These are phyloP conservation scores for Fusarium penzigii DNA, from an alignment of 2,329 filamentous ascomycete genomes.

Conservation along the genomic window DNA sequence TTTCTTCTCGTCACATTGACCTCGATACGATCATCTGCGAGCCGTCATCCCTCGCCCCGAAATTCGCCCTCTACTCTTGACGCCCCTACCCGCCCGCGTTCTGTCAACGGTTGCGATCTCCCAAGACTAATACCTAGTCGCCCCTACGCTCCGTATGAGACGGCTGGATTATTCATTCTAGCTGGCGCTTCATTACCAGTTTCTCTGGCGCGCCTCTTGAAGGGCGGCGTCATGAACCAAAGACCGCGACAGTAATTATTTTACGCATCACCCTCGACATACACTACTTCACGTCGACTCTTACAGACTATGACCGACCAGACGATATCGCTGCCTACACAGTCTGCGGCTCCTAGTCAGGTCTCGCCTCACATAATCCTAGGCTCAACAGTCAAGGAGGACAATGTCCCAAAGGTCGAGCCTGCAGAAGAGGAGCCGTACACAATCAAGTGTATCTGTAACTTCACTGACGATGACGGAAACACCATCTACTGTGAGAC, in stretches of 20 bases:
- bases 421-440: slow-evolving; percentile 74
- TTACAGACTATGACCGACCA: slow-evolving; percentile 65
- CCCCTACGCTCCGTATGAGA: slow-evolving; percentile 25
- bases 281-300: slow-evolving; percentile 44
- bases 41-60: slow-evolving; percentile 13
- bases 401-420: slow-evolving; percentile 50
- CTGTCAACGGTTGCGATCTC: slow-evolving; percentile 19
- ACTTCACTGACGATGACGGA: slow-evolving; percentile 91
- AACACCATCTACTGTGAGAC: slow-evolving; percentile 95
- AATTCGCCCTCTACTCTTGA: slow-evolving; percentile 23
- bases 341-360: slow-evolving; percentile 58
- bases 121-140: slow-evolving; percentile 5
- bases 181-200: slow-evolving; percentile 21
- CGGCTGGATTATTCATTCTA: slow-evolving; percentile 14
- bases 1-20: slow-evolving; percentile 11
- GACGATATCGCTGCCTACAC: slow-evolving; percentile 53
- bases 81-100: slow-evolving; percentile 11
- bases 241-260: slow-evolving; percentile 52
- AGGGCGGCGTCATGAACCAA: slow-evolving; percentile 61
- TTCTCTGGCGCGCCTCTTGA: slow-evolving; percentile 42
- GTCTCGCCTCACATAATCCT: slow-evolving; percentile 40
- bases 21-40: slow-evolving; percentile 9
- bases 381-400: slow-evolving; percentile 39
- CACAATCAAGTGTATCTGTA: slow-evolving; percentile 97
- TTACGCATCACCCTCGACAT: slow-evolving; percentile 40